These are phyloP conservation scores for Lasiodiplodia theobromae DNA, from an alignment of 2,329 filamentous ascomycete genomes.

Conservation along the genomic window DNA sequence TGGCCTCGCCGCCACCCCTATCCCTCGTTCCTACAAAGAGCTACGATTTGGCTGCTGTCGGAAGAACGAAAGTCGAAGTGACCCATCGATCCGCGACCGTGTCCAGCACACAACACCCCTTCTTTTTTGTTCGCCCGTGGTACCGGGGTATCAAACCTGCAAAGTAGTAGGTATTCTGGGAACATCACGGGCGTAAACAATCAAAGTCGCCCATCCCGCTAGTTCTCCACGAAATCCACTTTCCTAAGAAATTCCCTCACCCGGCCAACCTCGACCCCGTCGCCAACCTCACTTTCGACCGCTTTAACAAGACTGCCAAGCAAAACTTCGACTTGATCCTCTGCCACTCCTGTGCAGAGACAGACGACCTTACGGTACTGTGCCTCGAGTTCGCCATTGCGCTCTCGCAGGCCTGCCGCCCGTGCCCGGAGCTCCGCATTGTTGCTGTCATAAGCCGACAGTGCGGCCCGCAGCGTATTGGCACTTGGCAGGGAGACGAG, in stretches of 20 bases:
- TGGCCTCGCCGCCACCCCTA: neutral
- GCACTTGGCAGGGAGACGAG: conserved; percentile 35
- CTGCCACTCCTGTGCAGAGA: conserved; percentile 81
- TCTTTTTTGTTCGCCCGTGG: neutral
- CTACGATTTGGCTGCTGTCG: neutral
- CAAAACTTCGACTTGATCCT: conserved; percentile 79
- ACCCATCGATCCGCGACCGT: neutral
- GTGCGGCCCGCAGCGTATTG: conserved; percentile 65
- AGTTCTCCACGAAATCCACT: conserved; percentile 67
- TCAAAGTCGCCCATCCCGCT: neutral
- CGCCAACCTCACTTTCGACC: conserved; percentile 81
- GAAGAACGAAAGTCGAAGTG: neutral
- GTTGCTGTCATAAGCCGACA: conserved; percentile 73
- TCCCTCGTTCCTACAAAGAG: neutral
- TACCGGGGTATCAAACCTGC: neutral
- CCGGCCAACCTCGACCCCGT: conserved; percentile 73
- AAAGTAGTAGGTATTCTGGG: neutral
- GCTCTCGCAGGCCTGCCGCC: conserved; percentile 74
- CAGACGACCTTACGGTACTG: conserved; percentile 90
- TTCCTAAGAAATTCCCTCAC: conserved; percentile 81
- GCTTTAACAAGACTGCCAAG: conserved; percentile 82
- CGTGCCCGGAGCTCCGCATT: conserved; percentile 72
- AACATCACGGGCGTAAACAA: neutral
- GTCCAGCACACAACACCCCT: neutral
- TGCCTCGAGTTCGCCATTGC: conserved; percentile 82